These are phyloP conservation scores for Aurantiochytrium sp. DNA, from an alignment of 108 stramenopile species.

Conservation along the genomic window DNA sequence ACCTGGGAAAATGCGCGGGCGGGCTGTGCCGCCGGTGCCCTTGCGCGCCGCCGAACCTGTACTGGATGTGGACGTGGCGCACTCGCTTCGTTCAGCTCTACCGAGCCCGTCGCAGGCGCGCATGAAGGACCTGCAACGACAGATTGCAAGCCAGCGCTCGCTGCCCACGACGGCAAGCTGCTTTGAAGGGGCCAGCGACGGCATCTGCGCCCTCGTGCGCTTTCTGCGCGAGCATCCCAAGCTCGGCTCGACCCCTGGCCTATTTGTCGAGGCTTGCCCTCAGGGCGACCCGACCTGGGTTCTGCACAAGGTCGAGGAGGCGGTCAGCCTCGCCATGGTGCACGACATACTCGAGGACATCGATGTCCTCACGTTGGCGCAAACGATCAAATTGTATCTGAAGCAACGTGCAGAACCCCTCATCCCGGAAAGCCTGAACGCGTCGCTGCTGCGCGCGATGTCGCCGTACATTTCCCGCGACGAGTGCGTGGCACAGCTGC, in stretches of 20 bases:
- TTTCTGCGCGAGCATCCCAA: background rate
- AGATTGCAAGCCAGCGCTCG: background rate
- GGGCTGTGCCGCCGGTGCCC: background rate
- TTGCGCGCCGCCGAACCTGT: background rate
- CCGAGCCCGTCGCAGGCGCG: background rate
- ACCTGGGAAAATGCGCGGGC: too few species aligned
- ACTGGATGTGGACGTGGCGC: background rate
- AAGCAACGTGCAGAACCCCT: background rate
- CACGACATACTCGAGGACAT: background rate
- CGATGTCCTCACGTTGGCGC: background rate
- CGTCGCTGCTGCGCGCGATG: background rate
- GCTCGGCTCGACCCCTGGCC: background rate
- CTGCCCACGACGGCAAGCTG: background rate
- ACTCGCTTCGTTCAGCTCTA: background rate
- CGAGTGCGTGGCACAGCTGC: background rate
- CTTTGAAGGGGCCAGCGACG: too few species aligned
- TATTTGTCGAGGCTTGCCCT: background rate
- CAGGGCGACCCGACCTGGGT: background rate
- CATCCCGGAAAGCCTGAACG: background rate
- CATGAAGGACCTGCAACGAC: background rate
- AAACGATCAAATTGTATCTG: background rate
- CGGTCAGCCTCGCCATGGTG: background rate
- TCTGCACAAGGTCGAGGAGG: background rate
- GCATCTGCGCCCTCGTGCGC: background rate
- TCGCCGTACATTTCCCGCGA: background rate